A percentile compares a stretch with the other conserved stretches of the same genome.
Conservation (phyloP, 1,139 yeast species). For the Meyerozyma guilliermondii region DNA sequence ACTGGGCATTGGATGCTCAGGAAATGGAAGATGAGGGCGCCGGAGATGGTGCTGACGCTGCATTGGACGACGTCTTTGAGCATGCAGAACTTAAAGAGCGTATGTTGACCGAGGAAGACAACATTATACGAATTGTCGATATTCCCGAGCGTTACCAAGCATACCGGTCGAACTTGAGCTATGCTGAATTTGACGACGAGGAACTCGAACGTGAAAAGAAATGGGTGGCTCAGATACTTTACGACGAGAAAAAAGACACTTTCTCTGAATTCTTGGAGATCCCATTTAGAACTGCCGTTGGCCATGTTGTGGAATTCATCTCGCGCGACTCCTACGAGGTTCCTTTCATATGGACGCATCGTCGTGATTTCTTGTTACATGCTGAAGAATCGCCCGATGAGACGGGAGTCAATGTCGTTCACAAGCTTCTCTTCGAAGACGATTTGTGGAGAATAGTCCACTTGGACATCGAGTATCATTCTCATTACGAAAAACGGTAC, state of each 20-base stretch:
- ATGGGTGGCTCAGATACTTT: constrained; percentile 67
- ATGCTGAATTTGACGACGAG: constrained; percentile 61
- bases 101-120: constrained; percentile 89
- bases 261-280: constrained; percentile 38
- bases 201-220: constrained; percentile 69
- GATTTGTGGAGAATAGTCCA: constrained; percentile 90
- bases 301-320: constrained; percentile 72
- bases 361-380: constrained; percentile 77
- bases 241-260: constrained; percentile 43
- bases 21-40: constrained; percentile 60
- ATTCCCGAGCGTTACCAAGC: constrained; percentile 90
- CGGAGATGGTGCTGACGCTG: constrained; percentile 49
- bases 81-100: constrained; percentile 88
- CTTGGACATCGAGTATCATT: constrained; percentile 85
- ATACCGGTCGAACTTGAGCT: constrained; percentile 56
- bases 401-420: constrained; percentile 44
- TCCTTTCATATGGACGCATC: constrained; percentile 94
- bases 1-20: constrained; percentile 95
- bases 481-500: constrained; percentile 70
- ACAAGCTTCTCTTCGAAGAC: constrained; percentile 63
- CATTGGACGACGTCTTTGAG: constrained; percentile 87
- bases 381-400: constrained; percentile 51
- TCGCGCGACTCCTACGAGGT: constrained; percentile 81
- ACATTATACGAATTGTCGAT: constrained; percentile 79
- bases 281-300: constrained; percentile 69